Base-by-base conservation (phyloP, 805 yeast genomes). In the Barnettozyma wickerhamii region DNA sequence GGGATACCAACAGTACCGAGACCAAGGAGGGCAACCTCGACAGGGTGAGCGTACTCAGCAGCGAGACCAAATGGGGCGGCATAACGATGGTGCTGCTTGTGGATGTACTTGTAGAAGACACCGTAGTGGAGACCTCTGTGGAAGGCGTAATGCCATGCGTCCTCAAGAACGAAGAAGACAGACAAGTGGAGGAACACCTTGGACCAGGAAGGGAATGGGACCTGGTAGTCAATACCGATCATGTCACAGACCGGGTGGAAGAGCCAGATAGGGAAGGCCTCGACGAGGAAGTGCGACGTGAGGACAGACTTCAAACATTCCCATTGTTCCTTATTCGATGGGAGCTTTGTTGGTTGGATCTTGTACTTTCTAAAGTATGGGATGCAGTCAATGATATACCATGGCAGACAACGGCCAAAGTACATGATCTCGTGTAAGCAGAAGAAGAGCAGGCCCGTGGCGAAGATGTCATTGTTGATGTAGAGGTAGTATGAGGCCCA, bases 11-110 rank as follows among this genome's bases (percentile, higher is more conserved):
- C 95, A 29, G 98, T 90, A 47, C 98, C 98, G 48, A 86, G 77
- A 35, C 98, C 98, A 48, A 90, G 70, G 36, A 86, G 72, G 68
- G 86, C 77, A 26, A 90, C 95, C 68, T 90, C 98, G 29, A 84
- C 72, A n/a, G 98, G 97, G 59, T 90, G 96, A 29, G 97, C 97
- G 62, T 90, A 90, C 69, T 90, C 98, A 36, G 97, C 97, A 47
- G 97, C 83, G 47, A 90, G 68, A 30, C 98, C 98, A 58, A 90
- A 90, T 34, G 98, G 98, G 31, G 97, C 96, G 18, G 96, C 95
- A 62, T 89, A 90, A 63, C 88, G 80, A 68, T 90, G 98, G 65
- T 90, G 98, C 72, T 88, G 95, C 69, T 90, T 90, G 71, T 90
- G 98, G 53, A 90, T 85, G 62, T 81, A 76, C 68, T 84, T 87